These are phyloP conservation scores for Ogataea hybrid DNA, from an alignment of 1,139 yeast genomes.

Conservation along the genomic window DNA sequence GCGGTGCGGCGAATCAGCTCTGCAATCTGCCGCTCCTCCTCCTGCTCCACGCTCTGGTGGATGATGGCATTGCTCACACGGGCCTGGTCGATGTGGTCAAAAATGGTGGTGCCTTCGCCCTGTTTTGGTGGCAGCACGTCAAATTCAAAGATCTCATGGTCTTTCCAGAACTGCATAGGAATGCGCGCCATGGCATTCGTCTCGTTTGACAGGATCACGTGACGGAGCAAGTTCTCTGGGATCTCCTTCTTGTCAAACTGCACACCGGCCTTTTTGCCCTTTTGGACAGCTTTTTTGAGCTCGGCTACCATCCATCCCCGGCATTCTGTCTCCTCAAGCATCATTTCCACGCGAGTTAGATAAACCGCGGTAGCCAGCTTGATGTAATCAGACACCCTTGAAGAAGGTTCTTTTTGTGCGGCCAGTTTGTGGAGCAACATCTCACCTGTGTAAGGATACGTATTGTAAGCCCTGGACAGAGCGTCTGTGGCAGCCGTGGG, in stretches of 20 bases:
- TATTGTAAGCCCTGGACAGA: conserved; percentile 48
- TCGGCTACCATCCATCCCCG: conserved; percentile 49
- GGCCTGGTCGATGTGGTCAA: conserved; percentile 38
- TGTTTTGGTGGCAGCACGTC: conserved; percentile 64
- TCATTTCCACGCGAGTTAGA: conserved; percentile 44
- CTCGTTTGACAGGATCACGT: conserved; percentile 69
- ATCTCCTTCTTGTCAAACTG: conserved; percentile 32
- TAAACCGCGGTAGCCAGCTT: conserved; percentile 50
- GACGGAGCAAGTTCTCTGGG: conserved; percentile 61
- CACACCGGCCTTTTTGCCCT: conserved; percentile 17
- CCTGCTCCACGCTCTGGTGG: conserved; percentile 21
- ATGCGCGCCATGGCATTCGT: conserved; percentile 66
- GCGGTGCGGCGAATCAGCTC: conserved; percentile 18
- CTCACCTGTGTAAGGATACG: conserved; percentile 61
- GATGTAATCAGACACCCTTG: conserved; percentile 25
- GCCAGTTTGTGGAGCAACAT: conserved; percentile 44
- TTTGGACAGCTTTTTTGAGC: conserved; percentile 37
- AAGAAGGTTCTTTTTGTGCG: conserved; percentile 21
- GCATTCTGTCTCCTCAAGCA: conserved; percentile 49
- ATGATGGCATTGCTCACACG: conserved; percentile 30
- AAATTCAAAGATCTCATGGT: conserved; percentile 62
- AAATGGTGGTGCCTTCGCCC: conserved; percentile 37
- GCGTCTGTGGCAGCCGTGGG: conserved; percentile 44
- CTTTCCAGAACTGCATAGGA: conserved; percentile 60
- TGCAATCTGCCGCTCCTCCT: conserved; percentile 26